phyloP scores from a whole-genome alignment of 305 asterid genomes.

The Plantago lanceolata region DNA sequence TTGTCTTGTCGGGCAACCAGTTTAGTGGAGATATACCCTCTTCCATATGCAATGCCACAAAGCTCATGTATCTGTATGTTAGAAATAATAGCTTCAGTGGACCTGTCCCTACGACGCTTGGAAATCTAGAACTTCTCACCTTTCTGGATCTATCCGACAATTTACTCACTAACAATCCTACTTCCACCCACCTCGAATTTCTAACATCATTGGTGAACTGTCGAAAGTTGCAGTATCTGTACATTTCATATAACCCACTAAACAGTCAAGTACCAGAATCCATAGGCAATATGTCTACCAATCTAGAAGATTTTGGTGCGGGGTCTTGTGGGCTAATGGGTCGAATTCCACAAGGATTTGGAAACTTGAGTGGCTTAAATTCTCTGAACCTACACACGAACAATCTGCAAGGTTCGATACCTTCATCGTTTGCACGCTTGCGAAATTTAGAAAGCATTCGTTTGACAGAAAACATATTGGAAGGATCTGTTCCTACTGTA shows the following conservation, averaged over 20 bases:
- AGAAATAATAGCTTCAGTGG: constrained; percentile 40
- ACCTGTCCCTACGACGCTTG: constrained; percentile 30
- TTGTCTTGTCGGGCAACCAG: constrained; percentile 35
- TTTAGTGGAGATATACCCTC: constrained; percentile 38
- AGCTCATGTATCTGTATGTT: constrained; percentile 24
- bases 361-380: constrained; percentile 35
- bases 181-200: constrained; percentile 27
- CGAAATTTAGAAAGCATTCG: constrained; percentile 29
- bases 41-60: constrained; percentile 41
- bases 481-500: constrained; percentile 25
- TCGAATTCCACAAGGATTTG: constrained; percentile 27
- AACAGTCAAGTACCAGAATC: constrained; percentile 30
- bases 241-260: constrained; percentile 30
- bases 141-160: constrained; percentile 26
- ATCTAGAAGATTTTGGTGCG: constrained; percentile 25
- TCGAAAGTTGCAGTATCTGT: constrained; percentile 29
- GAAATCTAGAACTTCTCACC: constrained; percentile 26
- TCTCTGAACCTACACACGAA: constrained; percentile 24
- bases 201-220: constrained; percentile 32
- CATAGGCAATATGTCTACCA: constrained; percentile 29
- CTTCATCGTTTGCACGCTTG: constrained; percentile 19
- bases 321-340: constrained; percentile 28
- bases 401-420: constrained; percentile 25
- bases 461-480: constrained; percentile 21
- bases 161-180: constrained; percentile 24